Evolutionary conservation across 441 rosid species (phyloP).

Genomic region (Populus hybrid): DNA sequence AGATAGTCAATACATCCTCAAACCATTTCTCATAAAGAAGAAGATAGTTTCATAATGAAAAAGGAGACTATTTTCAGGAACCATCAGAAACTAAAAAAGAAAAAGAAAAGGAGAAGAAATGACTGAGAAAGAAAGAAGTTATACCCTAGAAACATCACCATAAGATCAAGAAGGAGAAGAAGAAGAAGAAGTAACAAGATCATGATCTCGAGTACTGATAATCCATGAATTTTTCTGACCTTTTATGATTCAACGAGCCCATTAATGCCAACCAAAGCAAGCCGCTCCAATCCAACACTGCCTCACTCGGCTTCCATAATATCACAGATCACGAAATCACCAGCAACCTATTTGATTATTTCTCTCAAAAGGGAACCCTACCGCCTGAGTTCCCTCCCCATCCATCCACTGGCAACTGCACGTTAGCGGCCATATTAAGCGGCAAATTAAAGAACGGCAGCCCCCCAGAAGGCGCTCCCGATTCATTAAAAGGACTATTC

Average conservation of each 20-base stretch:
- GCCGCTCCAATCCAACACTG: conserved; percentile 12
- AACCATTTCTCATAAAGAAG: conserved; percentile 20
- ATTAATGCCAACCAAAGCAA: conserved; percentile 7
- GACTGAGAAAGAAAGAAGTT: neutral
- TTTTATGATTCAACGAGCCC: conserved; percentile 25
- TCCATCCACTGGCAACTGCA: conserved; percentile 85
- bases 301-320: neutral
- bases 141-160: conserved; percentile 27
- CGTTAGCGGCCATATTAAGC: conserved; percentile 55
- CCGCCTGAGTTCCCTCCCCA: conserved; percentile 70
- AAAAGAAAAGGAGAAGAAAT: neutral
- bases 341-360: conserved; percentile 2
- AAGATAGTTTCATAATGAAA: conserved; percentile 25
- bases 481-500: conserved; percentile 54
- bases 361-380: conserved; percentile 62
- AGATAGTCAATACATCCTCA: conserved; percentile 10
- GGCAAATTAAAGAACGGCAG: conserved; percentile 92
- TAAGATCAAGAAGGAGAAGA: conserved; percentile 15
- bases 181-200: conserved; percentile 14
- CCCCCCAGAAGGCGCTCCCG: conserved; percentile 45
- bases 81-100: conserved; percentile 17
- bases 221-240: conserved; percentile 41
- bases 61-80: conserved; percentile 28
- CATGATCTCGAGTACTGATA: conserved; percentile 8
- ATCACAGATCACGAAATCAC: conserved; percentile 11